phyloP scores from a whole-genome alignment of 768 basidiomycete genomes.

The Lactarius evosmus region DNA sequence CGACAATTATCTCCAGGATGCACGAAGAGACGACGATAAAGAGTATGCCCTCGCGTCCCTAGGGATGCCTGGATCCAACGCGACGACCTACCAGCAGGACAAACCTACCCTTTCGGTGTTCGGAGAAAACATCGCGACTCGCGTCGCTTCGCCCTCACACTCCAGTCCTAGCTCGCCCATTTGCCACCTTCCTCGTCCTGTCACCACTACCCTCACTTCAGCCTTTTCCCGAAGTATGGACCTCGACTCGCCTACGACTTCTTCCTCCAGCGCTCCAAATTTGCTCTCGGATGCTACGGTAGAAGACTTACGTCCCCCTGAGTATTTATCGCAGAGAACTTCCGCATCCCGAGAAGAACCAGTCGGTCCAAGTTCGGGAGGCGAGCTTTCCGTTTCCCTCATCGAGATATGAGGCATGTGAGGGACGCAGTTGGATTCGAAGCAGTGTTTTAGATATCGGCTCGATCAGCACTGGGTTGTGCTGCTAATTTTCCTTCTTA shows the following conservation, averaged over 20 bases:
- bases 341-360: neutral
- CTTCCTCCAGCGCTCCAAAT: neutral
- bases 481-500: too few species aligned
- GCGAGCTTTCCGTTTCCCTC: neutral
- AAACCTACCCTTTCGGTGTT: neutral
- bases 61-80: neutral
- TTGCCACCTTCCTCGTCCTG: neutral
- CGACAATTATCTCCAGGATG: neutral
- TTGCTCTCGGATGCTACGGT: neutral
- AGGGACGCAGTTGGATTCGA: neutral
- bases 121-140: neutral
- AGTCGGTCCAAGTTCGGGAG: neutral
- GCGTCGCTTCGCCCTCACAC: neutral
- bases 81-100: neutral
- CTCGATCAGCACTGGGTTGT: neutral
- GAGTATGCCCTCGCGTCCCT: neutral
- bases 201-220: neutral
- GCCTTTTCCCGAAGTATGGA: neutral
- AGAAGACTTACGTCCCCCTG: neutral
- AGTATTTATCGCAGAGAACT: neutral
- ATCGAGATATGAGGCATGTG: neutral
- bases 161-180: neutral
- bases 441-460: too few species aligned
- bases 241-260: neutral
- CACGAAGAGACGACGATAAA: neutral